Conservation (phyloP, 306 rosid genomes). For the Acacia confusa region DNA sequence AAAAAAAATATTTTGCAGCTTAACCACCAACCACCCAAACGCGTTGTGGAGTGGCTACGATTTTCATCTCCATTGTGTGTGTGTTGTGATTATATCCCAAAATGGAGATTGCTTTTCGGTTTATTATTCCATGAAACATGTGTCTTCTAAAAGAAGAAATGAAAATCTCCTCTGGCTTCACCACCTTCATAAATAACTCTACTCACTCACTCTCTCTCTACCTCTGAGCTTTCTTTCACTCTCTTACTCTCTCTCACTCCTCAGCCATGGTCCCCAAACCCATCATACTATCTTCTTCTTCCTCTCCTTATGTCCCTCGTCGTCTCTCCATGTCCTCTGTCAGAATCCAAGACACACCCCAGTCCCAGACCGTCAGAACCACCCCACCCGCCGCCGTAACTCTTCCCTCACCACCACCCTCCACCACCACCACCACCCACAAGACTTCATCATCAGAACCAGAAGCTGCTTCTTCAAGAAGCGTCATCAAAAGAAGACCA, state of each 20-base stretch:
- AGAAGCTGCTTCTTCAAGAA: neutral
- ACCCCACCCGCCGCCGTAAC: neutral
- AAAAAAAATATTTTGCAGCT: too few relatives aligned
- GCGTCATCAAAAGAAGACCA: neutral
- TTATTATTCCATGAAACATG: neutral
- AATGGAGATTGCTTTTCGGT: neutral
- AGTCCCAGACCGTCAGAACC: neutral
- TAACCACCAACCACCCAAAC: too few relatives aligned
- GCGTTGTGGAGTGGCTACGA: too few relatives aligned
- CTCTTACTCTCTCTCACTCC: neutral
- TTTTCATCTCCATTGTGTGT: too few relatives aligned
- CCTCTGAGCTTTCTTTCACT: neutral
- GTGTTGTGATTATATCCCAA: too few relatives aligned
- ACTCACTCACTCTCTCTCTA: neutral
- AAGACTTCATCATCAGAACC: neutral
- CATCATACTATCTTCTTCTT: constrained; percentile 23
- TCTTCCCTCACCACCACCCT: constrained; percentile 14
- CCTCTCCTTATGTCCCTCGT: constrained; percentile 19
- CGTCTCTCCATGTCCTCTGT: constrained; percentile 35
- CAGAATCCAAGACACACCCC: constrained; percentile 43
- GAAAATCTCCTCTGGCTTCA: too few relatives aligned
- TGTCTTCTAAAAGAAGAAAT: neutral
- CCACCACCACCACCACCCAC: constrained; percentile 1
- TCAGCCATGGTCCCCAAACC: constrained; percentile 34
- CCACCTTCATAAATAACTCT: neutral